These are phyloP conservation scores for Saraca asoca DNA, from an alignment of 331 rosid genomes.

Conservation along the genomic window DNA sequence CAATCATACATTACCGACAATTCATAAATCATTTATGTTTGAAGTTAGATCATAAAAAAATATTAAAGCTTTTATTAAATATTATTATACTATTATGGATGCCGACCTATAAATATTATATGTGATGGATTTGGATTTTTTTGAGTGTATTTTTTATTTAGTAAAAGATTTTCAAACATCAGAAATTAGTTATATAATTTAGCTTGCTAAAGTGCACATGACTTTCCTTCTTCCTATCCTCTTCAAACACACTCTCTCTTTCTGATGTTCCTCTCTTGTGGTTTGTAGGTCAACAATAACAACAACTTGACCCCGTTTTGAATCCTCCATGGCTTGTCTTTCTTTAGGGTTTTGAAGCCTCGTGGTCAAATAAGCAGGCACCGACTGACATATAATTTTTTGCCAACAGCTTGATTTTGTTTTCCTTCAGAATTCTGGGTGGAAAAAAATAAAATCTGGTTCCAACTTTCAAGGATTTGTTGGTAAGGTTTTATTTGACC, in stretches of 20 bases:
- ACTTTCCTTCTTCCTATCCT: conserved; percentile 1
- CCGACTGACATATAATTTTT: conserved; percentile 40
- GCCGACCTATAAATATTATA: too few species aligned
- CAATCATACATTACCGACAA: too few species aligned
- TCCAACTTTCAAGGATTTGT: conserved; percentile 22
- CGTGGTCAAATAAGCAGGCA: conserved; percentile 61
- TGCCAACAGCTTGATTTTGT: conserved; percentile 30
- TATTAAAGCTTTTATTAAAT: too few species aligned
- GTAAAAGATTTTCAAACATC: too few species aligned
- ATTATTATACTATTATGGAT: too few species aligned
- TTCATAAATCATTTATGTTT: too few species aligned
- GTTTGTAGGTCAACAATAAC: conserved; percentile 51
- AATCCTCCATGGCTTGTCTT: conserved; percentile 35
- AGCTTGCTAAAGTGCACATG: conserved; percentile 36
- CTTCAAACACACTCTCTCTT: conserved; percentile 1
- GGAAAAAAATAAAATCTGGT: neutral
- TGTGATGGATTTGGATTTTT: too few species aligned
- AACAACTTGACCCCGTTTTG: conserved; percentile 37
- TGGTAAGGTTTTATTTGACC: conserved; percentile 34
- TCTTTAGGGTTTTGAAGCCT: conserved; percentile 61
- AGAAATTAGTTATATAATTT: too few species aligned
- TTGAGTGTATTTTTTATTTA: too few species aligned
- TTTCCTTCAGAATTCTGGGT: conserved; percentile 43
- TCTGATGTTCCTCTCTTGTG: conserved; percentile 20
- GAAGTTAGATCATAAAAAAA: too few species aligned